phyloP scores from a whole-genome alignment of 345 rosid species.

The Microcos paniculata region DNA sequence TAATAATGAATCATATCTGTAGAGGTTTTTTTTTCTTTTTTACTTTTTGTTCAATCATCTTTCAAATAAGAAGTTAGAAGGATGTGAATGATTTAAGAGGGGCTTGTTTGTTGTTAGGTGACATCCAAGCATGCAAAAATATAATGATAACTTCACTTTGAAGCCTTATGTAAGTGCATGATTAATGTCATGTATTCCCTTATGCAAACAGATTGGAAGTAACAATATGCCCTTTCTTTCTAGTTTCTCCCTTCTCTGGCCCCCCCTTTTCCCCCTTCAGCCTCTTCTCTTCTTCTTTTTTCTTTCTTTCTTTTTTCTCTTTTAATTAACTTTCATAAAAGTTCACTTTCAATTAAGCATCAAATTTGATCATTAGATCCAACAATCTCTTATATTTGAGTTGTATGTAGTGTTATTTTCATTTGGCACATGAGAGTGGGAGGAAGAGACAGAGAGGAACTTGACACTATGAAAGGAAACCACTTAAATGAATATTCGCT shows the following conservation, averaged over 20 bases:
- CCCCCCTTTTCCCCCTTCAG: background rate
- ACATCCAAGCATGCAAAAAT: conserved; percentile 23
- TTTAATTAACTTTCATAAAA: background rate
- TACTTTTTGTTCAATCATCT: background rate
- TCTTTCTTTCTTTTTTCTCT: too few relatives aligned
- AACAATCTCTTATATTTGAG: background rate
- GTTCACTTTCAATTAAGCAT: background rate
- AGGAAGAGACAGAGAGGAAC: background rate
- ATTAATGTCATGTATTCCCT: background rate
- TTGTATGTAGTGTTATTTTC: background rate
- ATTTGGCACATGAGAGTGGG: background rate
- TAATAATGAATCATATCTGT: too few relatives aligned
- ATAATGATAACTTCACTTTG: conserved; percentile 20
- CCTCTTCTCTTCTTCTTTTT: background rate
- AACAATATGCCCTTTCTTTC: background rate
- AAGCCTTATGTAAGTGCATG: background rate
- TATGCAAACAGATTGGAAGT: background rate
- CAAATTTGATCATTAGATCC: background rate
- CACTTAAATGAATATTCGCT: background rate
- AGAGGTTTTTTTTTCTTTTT: background rate
- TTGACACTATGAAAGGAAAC: background rate
- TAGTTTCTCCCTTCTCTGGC: background rate
- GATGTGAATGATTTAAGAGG: conserved; percentile 14
- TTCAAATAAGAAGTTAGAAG: background rate
- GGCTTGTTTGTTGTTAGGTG: conserved; percentile 27